Base-by-base conservation (phyloP, 306 rosid species). In the Vigna mungo region DNA sequence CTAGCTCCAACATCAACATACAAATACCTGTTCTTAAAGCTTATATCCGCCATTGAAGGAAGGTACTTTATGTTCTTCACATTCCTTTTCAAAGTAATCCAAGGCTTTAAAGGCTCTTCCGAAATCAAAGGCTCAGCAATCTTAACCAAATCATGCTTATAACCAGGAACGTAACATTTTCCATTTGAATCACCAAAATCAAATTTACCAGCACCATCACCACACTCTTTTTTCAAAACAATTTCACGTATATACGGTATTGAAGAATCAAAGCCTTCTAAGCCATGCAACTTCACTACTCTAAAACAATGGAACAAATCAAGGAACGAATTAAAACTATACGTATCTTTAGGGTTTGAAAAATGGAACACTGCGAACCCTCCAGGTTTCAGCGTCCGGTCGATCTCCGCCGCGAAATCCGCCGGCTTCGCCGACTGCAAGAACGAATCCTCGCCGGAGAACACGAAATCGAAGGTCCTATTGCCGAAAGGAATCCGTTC, bases 1-100 rank as follows among this genome's bases (percentile, higher is more conserved):
- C 98, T 83, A 30, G 98, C 98, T 63, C 98, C 98, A 82, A 95
- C 97, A 78, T 95, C 98, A 47, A 95, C 92, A 80, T 92, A 95
- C 34, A 91, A 86, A 85, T 92, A 95, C 86, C 92, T 86, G 60
- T 44, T 81, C 84, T 92, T 95, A 51, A 92, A 95, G 86, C 97
- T 92, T 46, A 95, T 92, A 80, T 95, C 97, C 54, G 67, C 97
- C 88, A 90, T 86, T 52, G 97, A 85, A 48, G 98, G 88, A 34
- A 95, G 82, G 71, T 92, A 92, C 86, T 81, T 95, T 11, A 92
- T 85, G 10, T 92, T 92, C 88, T 84, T 75, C 66, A 90, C 56
- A 46, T 95, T 95, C 84, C 87, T 90, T 77, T 95, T 95, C 88
- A 95, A 78, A 10, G 98, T 85, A 72, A 95, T 72, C 98, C 98